Evolutionary conservation across 352 stramenopile species (phyloP).

Genomic region (Globisporangium okanoganense): DNA sequence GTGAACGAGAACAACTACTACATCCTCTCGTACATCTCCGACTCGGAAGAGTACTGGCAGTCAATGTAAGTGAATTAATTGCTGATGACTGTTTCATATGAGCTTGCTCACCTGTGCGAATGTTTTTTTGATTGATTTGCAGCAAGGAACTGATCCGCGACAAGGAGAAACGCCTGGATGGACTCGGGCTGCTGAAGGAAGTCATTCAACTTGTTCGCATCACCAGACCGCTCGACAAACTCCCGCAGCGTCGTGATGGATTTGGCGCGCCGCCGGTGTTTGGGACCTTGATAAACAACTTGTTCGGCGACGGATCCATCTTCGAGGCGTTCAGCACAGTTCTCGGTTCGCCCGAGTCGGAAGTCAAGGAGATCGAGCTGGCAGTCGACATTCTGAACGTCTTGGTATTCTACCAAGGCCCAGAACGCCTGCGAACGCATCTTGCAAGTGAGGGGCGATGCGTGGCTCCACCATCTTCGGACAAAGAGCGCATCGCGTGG

Average conservation of each 20-base stretch:
- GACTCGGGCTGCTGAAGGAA: constrained; percentile 65
- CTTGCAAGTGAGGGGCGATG: constrained; percentile 71
- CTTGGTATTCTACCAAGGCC: constrained; percentile 67
- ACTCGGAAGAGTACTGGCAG: constrained; percentile 68
- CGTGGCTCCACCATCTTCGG: constrained; percentile 45
- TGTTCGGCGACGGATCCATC: constrained; percentile 62
- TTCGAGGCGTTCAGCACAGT: constrained; percentile 54
- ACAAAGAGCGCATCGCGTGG: constrained; percentile 66
- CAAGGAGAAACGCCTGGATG: constrained; percentile 36
- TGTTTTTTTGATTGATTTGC: constrained; percentile 10
- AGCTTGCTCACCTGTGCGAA: neutral
- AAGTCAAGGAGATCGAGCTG: constrained; percentile 39
- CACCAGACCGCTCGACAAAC: constrained; percentile 62
- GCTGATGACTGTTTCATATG: neutral
- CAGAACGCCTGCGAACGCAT: constrained; percentile 60
- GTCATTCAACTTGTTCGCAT: constrained; percentile 61
- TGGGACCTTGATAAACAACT: constrained; percentile 51
- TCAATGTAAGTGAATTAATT: constrained; percentile 34
- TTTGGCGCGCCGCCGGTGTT: constrained; percentile 57
- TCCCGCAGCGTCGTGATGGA: constrained; percentile 47
- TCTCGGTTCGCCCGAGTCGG: constrained; percentile 43
- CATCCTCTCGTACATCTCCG: constrained; percentile 79
- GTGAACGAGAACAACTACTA: constrained; percentile 85
- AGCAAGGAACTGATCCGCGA: constrained; percentile 49
- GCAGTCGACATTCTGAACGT: constrained; percentile 67